Conservation (phyloP, 2,329 filamentous ascomycete genomes). For the Xenoacremonium recifei region DNA sequence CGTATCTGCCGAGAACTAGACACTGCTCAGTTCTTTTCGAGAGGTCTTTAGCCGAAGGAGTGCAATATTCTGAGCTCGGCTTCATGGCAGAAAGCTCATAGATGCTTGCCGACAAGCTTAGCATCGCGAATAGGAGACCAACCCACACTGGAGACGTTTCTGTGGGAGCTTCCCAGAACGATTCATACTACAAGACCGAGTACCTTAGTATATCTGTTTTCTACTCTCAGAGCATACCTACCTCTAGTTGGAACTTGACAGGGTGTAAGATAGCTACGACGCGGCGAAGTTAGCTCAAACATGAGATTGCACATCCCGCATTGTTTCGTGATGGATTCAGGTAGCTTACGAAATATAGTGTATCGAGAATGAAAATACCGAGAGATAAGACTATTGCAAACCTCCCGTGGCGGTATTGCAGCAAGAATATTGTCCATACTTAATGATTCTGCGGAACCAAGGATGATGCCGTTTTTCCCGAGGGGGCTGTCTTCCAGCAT, state of each 20-base stretch:
- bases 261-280: conserved; percentile 25
- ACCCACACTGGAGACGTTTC: conserved; percentile 43
- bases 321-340: too few relatives aligned
- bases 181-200: conserved; percentile 32
- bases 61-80: conserved; percentile 17
- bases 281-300: not conserved
- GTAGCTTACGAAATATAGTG: conserved; percentile 23
- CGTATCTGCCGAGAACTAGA: conserved; percentile 43
- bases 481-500: not conserved
- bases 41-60: conserved; percentile 11
- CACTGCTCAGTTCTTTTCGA: conserved; percentile 37
- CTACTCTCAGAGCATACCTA: conserved; percentile 1
- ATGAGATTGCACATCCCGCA: not conserved
- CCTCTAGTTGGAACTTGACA: conserved; percentile 26
- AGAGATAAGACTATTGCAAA: conserved; percentile 30
- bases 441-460: not conserved
- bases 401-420: conserved; percentile 20
- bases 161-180: conserved; percentile 40
- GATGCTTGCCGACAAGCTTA: conserved; percentile 37
- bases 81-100: conserved; percentile 20
- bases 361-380: conserved; percentile 28
- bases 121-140: conserved; percentile 43
- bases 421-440: conserved; percentile 16
- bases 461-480: not conserved
- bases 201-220: not conserved